Conservation (phyloP, 106 monocot genomes). For the Dioscorea alata region DNA sequence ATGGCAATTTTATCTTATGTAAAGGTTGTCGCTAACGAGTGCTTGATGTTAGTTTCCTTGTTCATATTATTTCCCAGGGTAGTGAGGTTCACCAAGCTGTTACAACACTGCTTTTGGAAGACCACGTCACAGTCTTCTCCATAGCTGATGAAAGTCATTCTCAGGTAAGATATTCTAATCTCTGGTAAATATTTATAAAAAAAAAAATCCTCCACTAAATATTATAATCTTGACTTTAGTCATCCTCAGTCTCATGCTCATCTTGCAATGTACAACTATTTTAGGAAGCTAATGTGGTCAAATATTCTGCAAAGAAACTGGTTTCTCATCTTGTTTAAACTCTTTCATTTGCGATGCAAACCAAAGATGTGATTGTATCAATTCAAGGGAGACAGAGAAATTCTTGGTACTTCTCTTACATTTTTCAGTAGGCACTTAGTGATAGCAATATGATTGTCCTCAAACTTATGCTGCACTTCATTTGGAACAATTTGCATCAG, state of each 20-base stretch:
- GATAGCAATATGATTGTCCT: background rate
- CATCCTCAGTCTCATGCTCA: background rate
- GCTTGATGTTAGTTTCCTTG: constrained; percentile 69
- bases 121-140: constrained; percentile 54
- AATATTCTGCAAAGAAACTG: constrained; percentile 49
- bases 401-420: constrained; percentile 52
- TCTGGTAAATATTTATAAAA: background rate
- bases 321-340: constrained; percentile 77
- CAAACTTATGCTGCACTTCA: background rate
- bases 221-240: background rate
- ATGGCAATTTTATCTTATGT: constrained; percentile 5
- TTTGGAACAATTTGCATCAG: background rate
- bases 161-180: constrained; percentile 32
- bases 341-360: constrained; percentile 49
- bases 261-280: background rate
- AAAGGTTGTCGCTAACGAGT: constrained; percentile 49
- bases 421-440: background rate
- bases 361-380: constrained; percentile 76
- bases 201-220: too few relatives aligned
- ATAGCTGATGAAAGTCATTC: constrained; percentile 31
- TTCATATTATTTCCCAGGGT: constrained; percentile 57
- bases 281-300: constrained; percentile 56
- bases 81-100: constrained; percentile 27
- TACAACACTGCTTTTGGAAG: constrained; percentile 60
- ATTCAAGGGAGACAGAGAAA: constrained; percentile 40